A percentile compares a stretch with the other conserved stretches of the same genome.
phyloP scores from a whole-genome alignment of 1,284 basidiomycete species.

The Microbotryum violaceum region DNA sequence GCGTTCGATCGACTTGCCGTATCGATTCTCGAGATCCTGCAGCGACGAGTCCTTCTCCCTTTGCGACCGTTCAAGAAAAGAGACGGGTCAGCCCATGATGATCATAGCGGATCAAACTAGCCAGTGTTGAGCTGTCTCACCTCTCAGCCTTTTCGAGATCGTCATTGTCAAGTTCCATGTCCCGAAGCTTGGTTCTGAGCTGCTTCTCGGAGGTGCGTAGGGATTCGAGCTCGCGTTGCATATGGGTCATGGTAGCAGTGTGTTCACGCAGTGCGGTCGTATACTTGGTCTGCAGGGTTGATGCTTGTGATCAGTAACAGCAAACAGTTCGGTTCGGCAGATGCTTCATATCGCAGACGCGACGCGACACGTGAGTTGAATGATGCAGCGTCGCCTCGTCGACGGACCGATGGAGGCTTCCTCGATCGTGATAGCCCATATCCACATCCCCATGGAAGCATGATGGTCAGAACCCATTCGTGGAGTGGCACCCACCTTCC shows the following conservation, averaged over 20 bases:
- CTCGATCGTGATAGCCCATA: not conserved
- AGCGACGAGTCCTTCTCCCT: constrained; percentile 48
- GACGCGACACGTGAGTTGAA: too few species aligned
- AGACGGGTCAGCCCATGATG: not conserved
- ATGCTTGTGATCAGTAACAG: not conserved
- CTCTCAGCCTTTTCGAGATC: constrained; percentile 59
- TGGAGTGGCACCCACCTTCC: constrained; percentile 62
- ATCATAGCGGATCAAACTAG: too few species aligned
- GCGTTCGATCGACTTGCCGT: constrained; percentile 85
- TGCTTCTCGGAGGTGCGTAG: constrained; percentile 32
- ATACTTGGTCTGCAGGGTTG: constrained; percentile 61
- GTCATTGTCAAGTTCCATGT: constrained; percentile 92
- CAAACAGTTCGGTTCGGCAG: too few species aligned
- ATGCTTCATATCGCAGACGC: too few species aligned
- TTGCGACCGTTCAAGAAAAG: not conserved
- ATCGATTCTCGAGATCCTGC: constrained; percentile 74
- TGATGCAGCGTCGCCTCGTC: too few species aligned
- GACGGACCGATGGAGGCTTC: too few species aligned
- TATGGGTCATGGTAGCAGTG: constrained; percentile 73
- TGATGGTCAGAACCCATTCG: too few species aligned
- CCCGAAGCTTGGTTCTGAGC: constrained; percentile 42
- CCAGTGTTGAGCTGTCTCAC: constrained; percentile 2
- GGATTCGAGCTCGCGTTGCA: constrained; percentile 76
- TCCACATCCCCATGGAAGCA: too few species aligned
- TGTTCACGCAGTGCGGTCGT: constrained; percentile 80